A percentile compares a stretch with the other conserved stretches of the same genome.
Evolutionary conservation across 2,329 filamentous ascomycete species (phyloP).

Genomic region (Leptographium radiaticola): DNA sequence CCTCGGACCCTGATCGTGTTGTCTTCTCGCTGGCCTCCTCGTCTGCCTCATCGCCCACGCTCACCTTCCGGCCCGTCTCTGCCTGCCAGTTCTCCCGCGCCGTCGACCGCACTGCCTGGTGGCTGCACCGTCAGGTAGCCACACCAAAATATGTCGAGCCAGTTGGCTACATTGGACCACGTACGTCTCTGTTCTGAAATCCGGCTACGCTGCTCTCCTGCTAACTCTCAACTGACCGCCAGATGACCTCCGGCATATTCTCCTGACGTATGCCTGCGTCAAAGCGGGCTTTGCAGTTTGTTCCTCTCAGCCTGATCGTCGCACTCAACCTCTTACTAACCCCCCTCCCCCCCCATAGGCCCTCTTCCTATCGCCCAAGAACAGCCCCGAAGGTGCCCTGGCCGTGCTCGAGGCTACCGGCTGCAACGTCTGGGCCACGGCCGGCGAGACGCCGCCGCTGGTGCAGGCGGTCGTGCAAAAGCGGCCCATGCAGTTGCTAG

Average conservation of each 20-base stretch:
- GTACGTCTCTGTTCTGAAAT: neutral
- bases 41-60: neutral
- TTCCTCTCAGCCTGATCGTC: neutral
- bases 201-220: too few relatives aligned
- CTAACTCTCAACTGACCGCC: neutral
- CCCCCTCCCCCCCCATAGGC: neutral
- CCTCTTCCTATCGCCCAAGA: conserved; percentile 1
- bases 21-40: neutral
- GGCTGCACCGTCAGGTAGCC: neutral
- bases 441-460: neutral
- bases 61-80: neutral
- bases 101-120: conserved; percentile 2
- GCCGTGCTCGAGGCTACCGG: neutral
- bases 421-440: neutral
- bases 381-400: neutral
- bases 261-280: conserved; percentile 3
- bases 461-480: neutral
- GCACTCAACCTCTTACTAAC: neutral
- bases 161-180: neutral
- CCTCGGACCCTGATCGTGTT: neutral
- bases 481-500: neutral
- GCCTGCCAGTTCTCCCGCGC: neutral
- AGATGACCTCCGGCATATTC: conserved; percentile 1
- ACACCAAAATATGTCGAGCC: neutral
- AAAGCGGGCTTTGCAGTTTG: neutral